These are phyloP conservation scores for Zygosaccharomyces lentus DNA, from an alignment of 805 yeast genomes.

Conservation along the genomic window DNA sequence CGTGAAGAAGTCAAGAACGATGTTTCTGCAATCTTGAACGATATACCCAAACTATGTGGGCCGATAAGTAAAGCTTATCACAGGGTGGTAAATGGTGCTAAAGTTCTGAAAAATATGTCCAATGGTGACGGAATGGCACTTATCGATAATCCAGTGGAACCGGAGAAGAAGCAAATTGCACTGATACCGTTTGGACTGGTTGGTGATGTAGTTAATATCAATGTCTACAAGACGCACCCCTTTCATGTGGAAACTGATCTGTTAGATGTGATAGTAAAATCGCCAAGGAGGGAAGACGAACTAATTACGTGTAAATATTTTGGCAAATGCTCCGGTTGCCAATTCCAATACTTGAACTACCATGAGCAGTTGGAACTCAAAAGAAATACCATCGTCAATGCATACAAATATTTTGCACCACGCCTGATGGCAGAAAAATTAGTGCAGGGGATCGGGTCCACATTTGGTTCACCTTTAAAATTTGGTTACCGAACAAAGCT, in stretches of 20 bases:
- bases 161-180: slow-evolving; percentile 51
- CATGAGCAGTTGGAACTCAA: slow-evolving; percentile 69
- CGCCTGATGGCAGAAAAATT: slow-evolving; percentile 38
- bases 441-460: slow-evolving; percentile 59
- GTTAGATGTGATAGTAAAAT: slow-evolving; percentile 44
- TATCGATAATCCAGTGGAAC: slow-evolving; percentile 53
- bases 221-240: slow-evolving; percentile 75
- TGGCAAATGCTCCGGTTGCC: slow-evolving; percentile 93
- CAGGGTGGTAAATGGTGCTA: slow-evolving; percentile 53
- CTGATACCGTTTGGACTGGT: slow-evolving; percentile 85
- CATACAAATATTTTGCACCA: slow-evolving; percentile 75
- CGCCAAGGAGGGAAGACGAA: slow-evolving; percentile 53
- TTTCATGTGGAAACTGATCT: slow-evolving; percentile 72
- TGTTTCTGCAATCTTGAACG: slow-evolving; percentile 59
- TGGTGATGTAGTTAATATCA: slow-evolving; percentile 70
- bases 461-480: slow-evolving; percentile 73
- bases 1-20: slow-evolving; percentile 56
- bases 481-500: slow-evolving; percentile 83
- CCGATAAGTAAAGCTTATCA: slow-evolving; percentile 47
- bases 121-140: slow-evolving; percentile 87
- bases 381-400: slow-evolving; percentile 69
- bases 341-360: slow-evolving; percentile 77
- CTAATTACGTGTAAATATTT: slow-evolving; percentile 67
- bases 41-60: slow-evolving; percentile 37
- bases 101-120: slow-evolving; percentile 57